Evolutionary conservation across 345 rosid genomes (phyloP).

Genomic region (Salix exigua): DNA sequence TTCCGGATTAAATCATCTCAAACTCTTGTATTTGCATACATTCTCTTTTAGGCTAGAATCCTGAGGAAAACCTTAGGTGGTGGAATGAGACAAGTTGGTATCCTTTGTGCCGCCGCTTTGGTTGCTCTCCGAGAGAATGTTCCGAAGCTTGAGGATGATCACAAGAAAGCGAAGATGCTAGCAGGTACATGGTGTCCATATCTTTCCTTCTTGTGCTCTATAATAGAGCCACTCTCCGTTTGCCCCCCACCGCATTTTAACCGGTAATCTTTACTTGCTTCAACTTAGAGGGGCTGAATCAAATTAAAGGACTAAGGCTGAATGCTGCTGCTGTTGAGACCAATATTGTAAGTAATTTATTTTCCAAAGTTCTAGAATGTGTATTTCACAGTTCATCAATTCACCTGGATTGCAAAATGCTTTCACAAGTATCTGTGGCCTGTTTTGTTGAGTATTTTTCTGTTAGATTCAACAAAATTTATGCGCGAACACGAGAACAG

Average conservation of each 20-base stretch:
- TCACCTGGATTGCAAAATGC: neutral
- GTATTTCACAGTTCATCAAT: neutral
- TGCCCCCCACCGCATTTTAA: too few relatives aligned
- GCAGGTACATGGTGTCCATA: slow-evolving; percentile 49
- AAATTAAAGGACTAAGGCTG: slow-evolving; percentile 63
- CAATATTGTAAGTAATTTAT: slow-evolving; percentile 62
- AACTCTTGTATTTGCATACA: neutral
- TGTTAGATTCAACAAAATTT: neutral
- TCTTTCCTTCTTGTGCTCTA: neutral
- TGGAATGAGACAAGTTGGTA: slow-evolving; percentile 89
- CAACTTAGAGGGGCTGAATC: slow-evolving; percentile 60
- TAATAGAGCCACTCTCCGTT: neutral
- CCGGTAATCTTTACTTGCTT: neutral
- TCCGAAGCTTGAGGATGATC: slow-evolving; percentile 67
- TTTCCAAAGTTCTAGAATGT: neutral
- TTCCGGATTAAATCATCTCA: neutral
- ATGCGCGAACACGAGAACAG: neutral
- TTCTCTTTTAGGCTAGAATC: slow-evolving; percentile 59
- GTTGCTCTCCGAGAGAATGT: slow-evolving; percentile 68
- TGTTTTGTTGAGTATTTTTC: neutral
- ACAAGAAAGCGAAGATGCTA: slow-evolving; percentile 68
- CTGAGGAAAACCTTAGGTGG: slow-evolving; percentile 92
- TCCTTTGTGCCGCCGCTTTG: slow-evolving; percentile 79
- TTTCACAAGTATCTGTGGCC: neutral
- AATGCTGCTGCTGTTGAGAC: slow-evolving; percentile 73